A percentile compares a stretch with the other conserved stretches of the same genome.
Conservation (phyloP, 2,329 filamentous ascomycete species). For the Paraconiothyrium brasiliense region DNA sequence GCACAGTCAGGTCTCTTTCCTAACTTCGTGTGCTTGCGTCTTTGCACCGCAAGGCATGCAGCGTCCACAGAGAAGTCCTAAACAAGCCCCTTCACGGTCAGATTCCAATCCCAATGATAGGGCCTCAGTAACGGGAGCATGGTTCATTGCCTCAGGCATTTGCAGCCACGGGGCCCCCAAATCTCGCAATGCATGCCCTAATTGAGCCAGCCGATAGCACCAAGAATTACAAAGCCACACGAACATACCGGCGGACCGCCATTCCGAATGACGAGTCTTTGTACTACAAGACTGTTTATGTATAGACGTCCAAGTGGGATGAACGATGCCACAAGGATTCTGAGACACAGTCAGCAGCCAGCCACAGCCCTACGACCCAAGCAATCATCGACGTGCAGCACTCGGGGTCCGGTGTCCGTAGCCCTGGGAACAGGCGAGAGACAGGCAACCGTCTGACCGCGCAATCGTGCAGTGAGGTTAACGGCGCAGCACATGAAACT, state of each 20-base stretch:
- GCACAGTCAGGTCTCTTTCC: constrained; percentile 8
- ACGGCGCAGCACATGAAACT: background rate
- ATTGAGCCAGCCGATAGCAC: background rate
- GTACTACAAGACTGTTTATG: constrained; percentile 12
- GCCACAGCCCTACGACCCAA: constrained; percentile 15
- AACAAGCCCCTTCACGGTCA: background rate
- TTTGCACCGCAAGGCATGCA: background rate
- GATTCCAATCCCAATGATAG: background rate
- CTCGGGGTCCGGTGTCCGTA: constrained; percentile 14
- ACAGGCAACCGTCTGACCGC: constrained; percentile 11
- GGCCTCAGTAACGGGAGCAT: background rate
- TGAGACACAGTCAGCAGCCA: constrained; percentile 16
- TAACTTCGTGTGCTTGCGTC: background rate
- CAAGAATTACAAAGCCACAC: background rate
- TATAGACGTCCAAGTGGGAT: constrained; percentile 9
- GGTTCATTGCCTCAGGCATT: background rate
- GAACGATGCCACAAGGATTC: constrained; percentile 4
- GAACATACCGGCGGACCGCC: background rate
- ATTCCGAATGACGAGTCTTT: background rate
- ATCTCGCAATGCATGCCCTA: background rate
- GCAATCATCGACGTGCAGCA: background rate
- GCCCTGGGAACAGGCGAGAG: constrained; percentile 3
- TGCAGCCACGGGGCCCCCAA: background rate
- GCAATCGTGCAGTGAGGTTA: constrained; percentile 1
- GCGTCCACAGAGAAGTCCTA: background rate